phyloP scores from a whole-genome alignment of 2,329 filamentous ascomycete genomes.

The Aureobasidium namibiae region DNA sequence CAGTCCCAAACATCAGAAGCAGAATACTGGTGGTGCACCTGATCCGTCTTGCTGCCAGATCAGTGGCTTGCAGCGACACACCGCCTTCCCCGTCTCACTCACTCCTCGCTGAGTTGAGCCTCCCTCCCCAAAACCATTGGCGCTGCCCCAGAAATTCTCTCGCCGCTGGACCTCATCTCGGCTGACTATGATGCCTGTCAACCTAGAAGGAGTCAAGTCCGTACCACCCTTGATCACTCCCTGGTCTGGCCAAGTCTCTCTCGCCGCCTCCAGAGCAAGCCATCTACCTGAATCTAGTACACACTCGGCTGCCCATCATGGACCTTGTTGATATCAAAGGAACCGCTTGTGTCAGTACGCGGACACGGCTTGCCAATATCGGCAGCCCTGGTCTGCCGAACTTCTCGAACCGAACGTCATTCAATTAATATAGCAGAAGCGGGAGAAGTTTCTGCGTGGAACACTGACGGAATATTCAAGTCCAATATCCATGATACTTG shows the following conservation, averaged over 20 bases:
- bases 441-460: conserved; percentile 10
- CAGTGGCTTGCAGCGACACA: not conserved
- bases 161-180: conserved; percentile 4
- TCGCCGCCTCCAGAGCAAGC: not conserved
- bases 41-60: conserved; percentile 2
- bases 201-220: not conserved
- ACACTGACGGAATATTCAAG: not conserved
- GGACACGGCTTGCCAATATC: not conserved
- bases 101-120: not conserved
- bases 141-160: conserved; percentile 1
- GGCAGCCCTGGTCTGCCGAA: not conserved
- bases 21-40: not conserved
- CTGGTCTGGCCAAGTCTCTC: not conserved
- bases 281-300: not conserved
- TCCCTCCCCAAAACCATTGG: not conserved
- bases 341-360: not conserved
- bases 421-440: conserved; percentile 5
- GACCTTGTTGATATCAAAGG: not conserved
- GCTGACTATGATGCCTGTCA: not conserved
- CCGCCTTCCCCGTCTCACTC: not conserved
- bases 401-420: conserved; percentile 3
- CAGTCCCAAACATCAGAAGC: not conserved
- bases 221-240: not conserved
- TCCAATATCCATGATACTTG: not conserved
- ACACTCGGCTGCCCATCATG: not conserved